Evolutionary conservation across 75 land plant genomes (phyloP).

Genomic region (Pinus albicaulis): DNA sequence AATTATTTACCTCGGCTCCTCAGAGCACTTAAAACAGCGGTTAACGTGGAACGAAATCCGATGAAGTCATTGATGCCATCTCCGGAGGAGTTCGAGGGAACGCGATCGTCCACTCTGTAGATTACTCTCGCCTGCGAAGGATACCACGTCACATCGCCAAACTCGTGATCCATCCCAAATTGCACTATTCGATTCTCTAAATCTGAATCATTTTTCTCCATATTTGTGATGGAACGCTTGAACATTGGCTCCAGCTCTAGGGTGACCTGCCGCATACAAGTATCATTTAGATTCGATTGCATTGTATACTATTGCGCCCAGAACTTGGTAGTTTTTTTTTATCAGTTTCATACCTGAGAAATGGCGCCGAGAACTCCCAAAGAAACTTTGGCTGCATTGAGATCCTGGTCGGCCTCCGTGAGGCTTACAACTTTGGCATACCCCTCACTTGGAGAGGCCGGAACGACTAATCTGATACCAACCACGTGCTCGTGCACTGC

Average conservation of each 20-base stretch:
- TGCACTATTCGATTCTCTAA: constrained; percentile 26
- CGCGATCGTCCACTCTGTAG: constrained; percentile 58
- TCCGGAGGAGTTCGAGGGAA: constrained; percentile 35
- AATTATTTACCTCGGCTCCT: too few relatives aligned
- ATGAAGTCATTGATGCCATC: constrained; percentile 24
- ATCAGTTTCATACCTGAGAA: constrained; percentile 37
- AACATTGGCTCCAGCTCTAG: constrained; percentile 53
- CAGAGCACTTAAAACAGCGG: too few relatives aligned
- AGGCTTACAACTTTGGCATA: constrained; percentile 45
- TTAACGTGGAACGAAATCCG: too few relatives aligned
- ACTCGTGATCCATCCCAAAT: constrained; percentile 59
- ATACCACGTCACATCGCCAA: constrained; percentile 74
- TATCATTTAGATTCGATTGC: constrained; percentile 3
- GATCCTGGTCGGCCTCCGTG: constrained; percentile 17
- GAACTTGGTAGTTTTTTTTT: too few relatives aligned
- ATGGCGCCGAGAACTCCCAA: constrained; percentile 82
- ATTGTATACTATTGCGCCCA: background rate
- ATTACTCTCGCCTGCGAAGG: constrained; percentile 50
- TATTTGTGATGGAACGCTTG: constrained; percentile 21
- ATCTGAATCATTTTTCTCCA: constrained; percentile 22
- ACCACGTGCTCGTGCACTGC: constrained; percentile 44
- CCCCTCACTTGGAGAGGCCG: constrained; percentile 37
- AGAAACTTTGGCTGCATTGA: constrained; percentile 68
- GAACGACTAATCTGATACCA: constrained; percentile 27
- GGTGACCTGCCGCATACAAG: constrained; percentile 17